Evolutionary conservation across 176 grass and related monocot genomes (phyloP).

Genomic region (Neostapfia colusana): DNA sequence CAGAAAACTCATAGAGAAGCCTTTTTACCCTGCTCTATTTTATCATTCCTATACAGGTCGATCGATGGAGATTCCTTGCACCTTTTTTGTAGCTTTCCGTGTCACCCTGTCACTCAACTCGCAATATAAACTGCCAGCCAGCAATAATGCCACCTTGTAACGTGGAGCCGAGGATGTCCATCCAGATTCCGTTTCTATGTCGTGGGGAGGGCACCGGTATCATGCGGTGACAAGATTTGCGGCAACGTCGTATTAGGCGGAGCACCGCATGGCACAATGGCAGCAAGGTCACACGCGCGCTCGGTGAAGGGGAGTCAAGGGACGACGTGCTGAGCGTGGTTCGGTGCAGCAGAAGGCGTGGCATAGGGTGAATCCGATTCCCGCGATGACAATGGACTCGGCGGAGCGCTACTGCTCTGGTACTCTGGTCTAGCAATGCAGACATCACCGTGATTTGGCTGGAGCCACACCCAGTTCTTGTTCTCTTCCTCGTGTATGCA

Average conservation of each 20-base stretch:
- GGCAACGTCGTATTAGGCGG: not conserved
- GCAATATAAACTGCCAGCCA: not conserved
- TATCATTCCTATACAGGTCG: constrained; percentile 16
- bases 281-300: not conserved
- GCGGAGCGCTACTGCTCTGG: not conserved
- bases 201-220: not conserved
- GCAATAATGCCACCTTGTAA: not conserved
- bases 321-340: not conserved
- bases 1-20: not conserved
- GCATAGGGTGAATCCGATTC: not conserved
- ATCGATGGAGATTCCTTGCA: constrained; percentile 25
- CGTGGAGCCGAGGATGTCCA: not conserved
- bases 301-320: not conserved
- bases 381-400: not conserved
- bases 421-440: not conserved
- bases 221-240: not conserved
- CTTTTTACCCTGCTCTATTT: constrained; percentile 1
- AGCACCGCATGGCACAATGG: no score
- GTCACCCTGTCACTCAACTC: not conserved
- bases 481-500: constrained; percentile 7
- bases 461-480: not conserved
- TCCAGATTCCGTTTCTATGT: not conserved
- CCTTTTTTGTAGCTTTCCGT: not conserved
- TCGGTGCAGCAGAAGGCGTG: not conserved
- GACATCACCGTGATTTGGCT: not conserved